Evolutionary conservation across 805 yeast species (phyloP), one percentile per base, ranked within the genome.

Genomic region (Candida manassasensis): DNA sequence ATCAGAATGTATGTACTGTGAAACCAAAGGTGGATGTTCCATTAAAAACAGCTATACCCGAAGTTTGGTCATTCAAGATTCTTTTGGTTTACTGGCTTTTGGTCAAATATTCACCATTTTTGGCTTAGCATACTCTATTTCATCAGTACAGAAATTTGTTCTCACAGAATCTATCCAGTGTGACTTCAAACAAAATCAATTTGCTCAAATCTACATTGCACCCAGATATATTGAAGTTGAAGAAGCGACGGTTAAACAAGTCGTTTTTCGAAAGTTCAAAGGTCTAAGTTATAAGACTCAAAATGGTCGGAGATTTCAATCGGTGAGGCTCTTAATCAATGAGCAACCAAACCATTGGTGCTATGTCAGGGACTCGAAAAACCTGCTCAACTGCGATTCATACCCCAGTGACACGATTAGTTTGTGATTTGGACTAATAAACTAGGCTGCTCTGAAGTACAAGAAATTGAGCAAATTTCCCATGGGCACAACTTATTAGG

Each of bases 211-310:
- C 10, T 29, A 29, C 13, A 29, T 29, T 18, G 32, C 17, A 6
- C 32, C 32, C 8, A 29, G 22, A 14, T 29, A 29, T 19, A 8
- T 29, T 29, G 32, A 29, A 29, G 19, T 29, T 14, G 32, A 14
- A 17, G 32, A 29, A 19, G 16, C 32, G 6, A 18, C 21, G 5
- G 24, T 29, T 14, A 6, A 18, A 18, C 21, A 9, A 29, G 32
- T 29, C 10, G 7, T n/a, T 6, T 29, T 29, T 14, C 19, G 21
- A n/a, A 30, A 30, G 15, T 21, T 30, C 14, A 30, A 30, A 14
- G 33, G 33, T 5, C 14, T 30, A 16, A 30, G 19, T 6, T 30
- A 30, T 21, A 30, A 30, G 15, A 19, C 12, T 19, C 19, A 19
- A n/a, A 11, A 4, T n/a, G 33, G 33, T 8, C 19, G 21, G 22